Evolutionary conservation across 148 eudicot genomes (phyloP).

Genomic region (Fallopia convolvulus): DNA sequence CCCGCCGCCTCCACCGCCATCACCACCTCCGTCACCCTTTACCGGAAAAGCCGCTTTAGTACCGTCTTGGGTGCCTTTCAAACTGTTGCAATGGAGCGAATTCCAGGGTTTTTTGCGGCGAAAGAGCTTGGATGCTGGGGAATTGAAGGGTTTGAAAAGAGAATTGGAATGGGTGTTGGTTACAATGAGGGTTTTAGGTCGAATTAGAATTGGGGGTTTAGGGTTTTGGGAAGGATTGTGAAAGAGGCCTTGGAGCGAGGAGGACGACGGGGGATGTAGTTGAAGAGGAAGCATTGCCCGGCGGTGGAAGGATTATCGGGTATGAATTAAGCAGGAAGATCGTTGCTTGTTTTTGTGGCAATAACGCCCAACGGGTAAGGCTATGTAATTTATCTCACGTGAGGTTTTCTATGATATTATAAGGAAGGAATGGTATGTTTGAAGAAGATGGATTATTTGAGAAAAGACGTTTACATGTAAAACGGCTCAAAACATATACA

Average conservation of each 20-base stretch:
- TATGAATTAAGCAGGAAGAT: background rate
- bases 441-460: no score
- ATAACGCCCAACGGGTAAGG: background rate
- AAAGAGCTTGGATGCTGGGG: conserved; percentile 14
- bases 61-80: conserved; percentile 39
- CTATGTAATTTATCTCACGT: no score
- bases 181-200: conserved; percentile 25
- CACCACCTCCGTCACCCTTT: conserved; percentile 25
- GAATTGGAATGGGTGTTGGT: conserved; percentile 36
- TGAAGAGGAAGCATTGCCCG: conserved; percentile 40
- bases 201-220: conserved; percentile 17
- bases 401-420: no score
- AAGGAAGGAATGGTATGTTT: no score
- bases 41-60: conserved; percentile 28
- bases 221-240: conserved; percentile 25
- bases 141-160: conserved; percentile 27
- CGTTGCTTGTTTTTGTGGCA: background rate
- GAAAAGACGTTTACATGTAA: no score
- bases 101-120: conserved; percentile 17
- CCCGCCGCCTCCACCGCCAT: conserved; percentile 37
- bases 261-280: conserved; percentile 26
- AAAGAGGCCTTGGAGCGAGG: conserved; percentile 24
- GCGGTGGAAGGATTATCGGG: background rate
- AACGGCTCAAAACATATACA: no score
- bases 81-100: conserved; percentile 37